phyloP scores from a whole-genome alignment of 768 basidiomycete species.

The Royoungia palumana region DNA sequence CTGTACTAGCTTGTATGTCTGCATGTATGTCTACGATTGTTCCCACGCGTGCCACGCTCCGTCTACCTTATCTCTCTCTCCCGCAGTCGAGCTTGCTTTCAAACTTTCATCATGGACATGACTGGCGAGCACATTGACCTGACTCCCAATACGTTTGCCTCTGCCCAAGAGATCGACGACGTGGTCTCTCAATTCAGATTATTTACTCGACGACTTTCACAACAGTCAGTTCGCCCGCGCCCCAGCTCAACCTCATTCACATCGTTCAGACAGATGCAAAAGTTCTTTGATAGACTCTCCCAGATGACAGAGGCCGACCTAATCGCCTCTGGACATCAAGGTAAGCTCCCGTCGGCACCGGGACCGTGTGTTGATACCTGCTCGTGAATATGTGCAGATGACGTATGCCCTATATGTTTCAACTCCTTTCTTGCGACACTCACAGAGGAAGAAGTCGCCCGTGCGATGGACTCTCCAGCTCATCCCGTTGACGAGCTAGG shows the following conservation, averaged over 20 bases:
- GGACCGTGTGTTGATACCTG: background rate
- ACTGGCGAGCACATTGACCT: constrained; percentile 18
- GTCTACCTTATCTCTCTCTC: background rate
- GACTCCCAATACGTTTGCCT: constrained; percentile 4
- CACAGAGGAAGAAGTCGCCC: constrained; percentile 70
- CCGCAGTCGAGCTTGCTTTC: too few relatives aligned
- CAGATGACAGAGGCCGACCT: constrained; percentile 50
- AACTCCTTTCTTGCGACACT: constrained; percentile 64
- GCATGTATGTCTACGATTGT: constrained; percentile 22
- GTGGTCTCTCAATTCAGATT: constrained; percentile 30
- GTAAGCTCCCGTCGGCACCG: constrained; percentile 23
- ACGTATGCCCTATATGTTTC: constrained; percentile 73
- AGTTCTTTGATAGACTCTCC: constrained; percentile 47
- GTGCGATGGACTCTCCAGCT: constrained; percentile 77
- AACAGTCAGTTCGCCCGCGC: constrained; percentile 19
- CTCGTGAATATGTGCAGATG: constrained; percentile 42
- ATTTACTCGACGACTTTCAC: constrained; percentile 24
- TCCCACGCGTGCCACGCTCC: constrained; percentile 24
- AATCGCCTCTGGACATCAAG: constrained; percentile 44
- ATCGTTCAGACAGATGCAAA: constrained; percentile 31
- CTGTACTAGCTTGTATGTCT: constrained; percentile 24
- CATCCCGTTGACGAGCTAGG: constrained; percentile 67
- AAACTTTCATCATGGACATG: constrained; percentile 11
- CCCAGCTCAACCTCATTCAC: constrained; percentile 5
- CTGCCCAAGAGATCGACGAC: constrained; percentile 31